A percentile compares a stretch with the other conserved stretches of the same genome.
phyloP scores from a whole-genome alignment of 2,329 filamentous ascomycete genomes.

The Sporothrix phasma region DNA sequence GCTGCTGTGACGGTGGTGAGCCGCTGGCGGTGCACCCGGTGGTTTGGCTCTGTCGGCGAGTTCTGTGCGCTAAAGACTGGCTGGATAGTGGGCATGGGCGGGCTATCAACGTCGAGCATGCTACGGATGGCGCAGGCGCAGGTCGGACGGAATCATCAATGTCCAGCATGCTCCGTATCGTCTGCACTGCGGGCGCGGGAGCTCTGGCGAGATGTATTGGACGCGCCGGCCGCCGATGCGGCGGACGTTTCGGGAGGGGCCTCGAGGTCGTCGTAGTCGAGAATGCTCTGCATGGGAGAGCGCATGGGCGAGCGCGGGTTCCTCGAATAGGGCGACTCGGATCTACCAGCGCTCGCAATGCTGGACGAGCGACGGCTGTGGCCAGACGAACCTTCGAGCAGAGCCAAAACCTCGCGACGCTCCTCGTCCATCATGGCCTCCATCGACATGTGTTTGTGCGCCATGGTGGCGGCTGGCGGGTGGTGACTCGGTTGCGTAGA shows the following conservation, averaged over 20 bases:
- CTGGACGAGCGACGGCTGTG: constrained; percentile 20
- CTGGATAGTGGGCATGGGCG: constrained; percentile 23
- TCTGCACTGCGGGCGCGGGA: constrained; percentile 40
- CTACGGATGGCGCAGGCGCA: constrained; percentile 33
- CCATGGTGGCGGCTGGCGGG: constrained; percentile 23
- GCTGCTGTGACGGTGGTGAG: constrained; percentile 16
- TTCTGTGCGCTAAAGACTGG: constrained; percentile 35
- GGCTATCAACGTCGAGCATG: constrained; percentile 41
- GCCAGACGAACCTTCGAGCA: constrained; percentile 45
- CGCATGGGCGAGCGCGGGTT: constrained; percentile 53
- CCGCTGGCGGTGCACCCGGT: constrained; percentile 23
- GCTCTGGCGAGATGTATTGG: constrained; percentile 21
- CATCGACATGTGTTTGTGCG: constrained; percentile 54
- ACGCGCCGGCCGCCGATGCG: neutral
- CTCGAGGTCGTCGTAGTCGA: constrained; percentile 39
- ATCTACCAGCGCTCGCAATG: constrained; percentile 30
- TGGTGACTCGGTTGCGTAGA: neutral
- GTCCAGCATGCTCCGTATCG: constrained; percentile 57
- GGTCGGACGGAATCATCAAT: constrained; percentile 38
- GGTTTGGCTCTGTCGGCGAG: constrained; percentile 35
- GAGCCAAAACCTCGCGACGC: constrained; percentile 59
- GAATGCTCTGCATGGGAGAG: constrained; percentile 60
- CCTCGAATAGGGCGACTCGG: constrained; percentile 44
- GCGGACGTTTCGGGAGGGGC: constrained; percentile 16
- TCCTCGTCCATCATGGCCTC: constrained; percentile 71